Conservation (phyloP, 2,329 filamentous ascomycete genomes). For the Sporothrix inflata region DNA sequence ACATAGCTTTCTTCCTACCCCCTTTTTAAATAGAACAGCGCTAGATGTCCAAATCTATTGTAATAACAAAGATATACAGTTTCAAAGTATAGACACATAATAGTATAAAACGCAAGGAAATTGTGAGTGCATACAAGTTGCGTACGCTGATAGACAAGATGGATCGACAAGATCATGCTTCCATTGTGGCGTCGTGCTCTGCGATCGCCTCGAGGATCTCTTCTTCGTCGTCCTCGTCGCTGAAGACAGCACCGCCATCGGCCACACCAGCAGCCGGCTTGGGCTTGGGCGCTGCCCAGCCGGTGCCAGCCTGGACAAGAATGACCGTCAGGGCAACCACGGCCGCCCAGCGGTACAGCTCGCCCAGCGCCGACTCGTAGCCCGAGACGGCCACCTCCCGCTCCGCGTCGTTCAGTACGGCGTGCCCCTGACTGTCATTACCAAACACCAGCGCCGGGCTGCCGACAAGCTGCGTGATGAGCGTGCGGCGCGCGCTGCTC, state of each 20-base stretch:
- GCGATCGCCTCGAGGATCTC: slow-evolving; percentile 42
- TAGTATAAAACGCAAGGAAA: not conserved
- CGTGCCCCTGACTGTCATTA: slow-evolving; percentile 37
- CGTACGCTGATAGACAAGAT: too few species aligned
- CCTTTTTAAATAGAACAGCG: too few species aligned
- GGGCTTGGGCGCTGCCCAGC: slow-evolving; percentile 50
- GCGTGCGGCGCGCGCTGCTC: slow-evolving; percentile 41
- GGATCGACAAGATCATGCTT: slow-evolving; percentile 33
- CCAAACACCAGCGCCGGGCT: slow-evolving; percentile 55
- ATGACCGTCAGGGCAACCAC: slow-evolving; percentile 49
- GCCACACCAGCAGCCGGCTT: not conserved
- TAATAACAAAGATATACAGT: not conserved
- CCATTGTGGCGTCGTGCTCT: slow-evolving; percentile 41
- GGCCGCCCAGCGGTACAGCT: slow-evolving; percentile 54
- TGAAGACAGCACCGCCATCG: slow-evolving; percentile 38
- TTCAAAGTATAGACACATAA: not conserved
- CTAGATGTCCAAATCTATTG: not conserved
- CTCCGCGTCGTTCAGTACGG: slow-evolving; percentile 45
- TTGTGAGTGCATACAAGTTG: not conserved
- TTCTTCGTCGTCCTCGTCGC: slow-evolving; percentile 49
- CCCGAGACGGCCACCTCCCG: slow-evolving; percentile 50
- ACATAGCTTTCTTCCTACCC: too few species aligned
- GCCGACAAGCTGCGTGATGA: slow-evolving; percentile 55
- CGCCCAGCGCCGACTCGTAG: slow-evolving; percentile 51
- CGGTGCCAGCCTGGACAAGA: slow-evolving; percentile 54